Percentiles rank a stretch among this genome's conserved stretches.
Evolutionary conservation across 108 stramenopile genomes (phyloP).

Genomic region (Hondaea fermentalgiana): DNA sequence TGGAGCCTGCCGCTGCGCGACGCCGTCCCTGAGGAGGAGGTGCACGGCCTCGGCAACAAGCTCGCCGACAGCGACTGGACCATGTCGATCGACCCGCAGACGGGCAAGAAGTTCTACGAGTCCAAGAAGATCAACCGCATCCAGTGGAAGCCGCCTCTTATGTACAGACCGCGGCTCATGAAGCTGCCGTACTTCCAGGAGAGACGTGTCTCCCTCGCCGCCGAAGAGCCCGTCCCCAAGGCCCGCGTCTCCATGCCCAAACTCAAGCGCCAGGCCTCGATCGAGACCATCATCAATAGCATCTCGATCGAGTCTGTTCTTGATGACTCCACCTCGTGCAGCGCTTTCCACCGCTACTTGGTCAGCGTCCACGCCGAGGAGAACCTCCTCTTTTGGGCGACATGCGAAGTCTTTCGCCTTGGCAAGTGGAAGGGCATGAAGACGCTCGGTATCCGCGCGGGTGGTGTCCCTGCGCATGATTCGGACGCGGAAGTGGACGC

Average conservation of each 20-base stretch:
- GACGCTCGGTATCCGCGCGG: neutral
- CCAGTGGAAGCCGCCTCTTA: neutral
- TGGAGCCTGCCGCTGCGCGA: constrained; percentile 11
- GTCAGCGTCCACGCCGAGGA: neutral
- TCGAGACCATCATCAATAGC: neutral
- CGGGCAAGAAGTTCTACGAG: constrained; percentile 11
- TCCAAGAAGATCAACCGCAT: neutral
- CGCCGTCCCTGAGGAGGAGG: neutral
- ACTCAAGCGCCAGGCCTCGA: neutral
- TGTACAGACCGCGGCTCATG: neutral
- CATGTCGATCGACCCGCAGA: neutral
- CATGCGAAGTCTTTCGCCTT: neutral
- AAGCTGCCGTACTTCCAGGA: neutral
- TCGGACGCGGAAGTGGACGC: neutral
- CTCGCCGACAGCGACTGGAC: neutral
- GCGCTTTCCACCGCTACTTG: neutral
- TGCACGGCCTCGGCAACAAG: neutral
- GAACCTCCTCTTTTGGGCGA: neutral
- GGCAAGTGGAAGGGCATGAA: constrained; percentile 16
- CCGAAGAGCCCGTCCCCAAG: neutral
- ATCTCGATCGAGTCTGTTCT: neutral
- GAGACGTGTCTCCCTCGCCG: neutral
- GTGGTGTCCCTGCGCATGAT: neutral
- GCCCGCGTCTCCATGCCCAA: neutral
- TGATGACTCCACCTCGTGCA: neutral